phyloP scores from a whole-genome alignment of 2,329 filamentous ascomycete species.

The Talaromyces sp. region DNA sequence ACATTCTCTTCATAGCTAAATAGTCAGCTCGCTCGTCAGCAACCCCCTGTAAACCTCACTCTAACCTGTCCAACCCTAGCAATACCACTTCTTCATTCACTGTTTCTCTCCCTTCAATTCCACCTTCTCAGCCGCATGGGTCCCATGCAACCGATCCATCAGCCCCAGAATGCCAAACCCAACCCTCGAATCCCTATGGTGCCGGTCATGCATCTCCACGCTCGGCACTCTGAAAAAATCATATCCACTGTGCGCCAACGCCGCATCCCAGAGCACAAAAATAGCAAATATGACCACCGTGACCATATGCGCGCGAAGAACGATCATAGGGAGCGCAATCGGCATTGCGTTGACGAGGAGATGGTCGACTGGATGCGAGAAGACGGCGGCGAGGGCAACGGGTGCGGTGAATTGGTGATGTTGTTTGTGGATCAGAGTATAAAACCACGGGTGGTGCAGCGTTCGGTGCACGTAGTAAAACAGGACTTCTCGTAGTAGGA shows the following conservation, averaged over 20 bases:
- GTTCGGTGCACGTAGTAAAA: conserved; percentile 16
- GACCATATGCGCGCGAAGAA: not conserved
- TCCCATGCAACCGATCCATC: not conserved
- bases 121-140: not conserved
- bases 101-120: not conserved
- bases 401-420: not conserved
- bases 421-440: not conserved
- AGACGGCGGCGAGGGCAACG: not conserved
- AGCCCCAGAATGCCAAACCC: not conserved
- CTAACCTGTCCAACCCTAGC: too few relatives aligned
- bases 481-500: conserved; percentile 5
- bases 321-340: not conserved
- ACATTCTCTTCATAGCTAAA: not conserved
- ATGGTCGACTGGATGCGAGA: not conserved
- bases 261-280: not conserved
- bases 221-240: not conserved
- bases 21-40: not conserved
- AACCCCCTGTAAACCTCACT: not conserved
- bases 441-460: not conserved
- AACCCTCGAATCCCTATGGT: not conserved
- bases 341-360: not conserved
- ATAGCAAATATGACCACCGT: not conserved
- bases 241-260: not conserved
- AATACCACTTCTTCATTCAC: too few relatives aligned
- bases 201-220: not conserved